Conservation (phyloP, 2,329 filamentous ascomycete species). For the Ophiobolus disseminans region DNA sequence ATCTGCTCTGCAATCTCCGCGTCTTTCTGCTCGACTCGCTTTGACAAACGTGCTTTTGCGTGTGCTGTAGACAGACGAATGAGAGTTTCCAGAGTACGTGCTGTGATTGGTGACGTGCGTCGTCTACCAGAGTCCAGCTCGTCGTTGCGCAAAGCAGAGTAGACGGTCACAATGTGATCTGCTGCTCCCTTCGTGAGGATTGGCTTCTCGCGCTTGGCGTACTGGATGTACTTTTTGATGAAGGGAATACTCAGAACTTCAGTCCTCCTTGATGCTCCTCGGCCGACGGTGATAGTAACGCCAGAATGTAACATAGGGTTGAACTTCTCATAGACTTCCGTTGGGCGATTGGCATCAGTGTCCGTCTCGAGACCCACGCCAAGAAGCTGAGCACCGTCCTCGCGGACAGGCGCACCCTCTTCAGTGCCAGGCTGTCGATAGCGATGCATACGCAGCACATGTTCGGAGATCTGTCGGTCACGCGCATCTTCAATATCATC, state of each 20-base stretch:
- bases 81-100: conserved; percentile 95
- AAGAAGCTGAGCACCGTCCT: conserved; percentile 82
- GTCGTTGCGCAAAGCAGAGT: conserved; percentile 92
- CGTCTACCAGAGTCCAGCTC: conserved; percentile 94
- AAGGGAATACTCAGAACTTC: conserved; percentile 96
- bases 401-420: conserved; percentile 91
- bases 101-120: conserved; percentile 92
- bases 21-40: conserved; percentile 86
- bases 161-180: conserved; percentile 88
- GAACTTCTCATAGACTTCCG: conserved; percentile 94
- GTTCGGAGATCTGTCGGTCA: conserved; percentile 91
- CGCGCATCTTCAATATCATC: conserved; percentile 96
- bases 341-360: conserved; percentile 75
- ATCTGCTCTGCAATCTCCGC: conserved; percentile 88
- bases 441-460: conserved; percentile 95
- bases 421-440: conserved; percentile 93
- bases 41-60: conserved; percentile 88
- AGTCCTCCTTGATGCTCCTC: conserved; percentile 75
- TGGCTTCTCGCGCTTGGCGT: conserved; percentile 91
- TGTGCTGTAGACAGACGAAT: conserved; percentile 97
- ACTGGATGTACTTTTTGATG: conserved; percentile 99
- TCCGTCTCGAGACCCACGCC: conserved; percentile 84
- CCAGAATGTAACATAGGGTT: conserved; percentile 95
- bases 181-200: conserved; percentile 89
- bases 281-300: conserved; percentile 76